Evolutionary conservation across 768 basidiomycete genomes (phyloP).

Genomic region (Auricularia auricula-judae): DNA sequence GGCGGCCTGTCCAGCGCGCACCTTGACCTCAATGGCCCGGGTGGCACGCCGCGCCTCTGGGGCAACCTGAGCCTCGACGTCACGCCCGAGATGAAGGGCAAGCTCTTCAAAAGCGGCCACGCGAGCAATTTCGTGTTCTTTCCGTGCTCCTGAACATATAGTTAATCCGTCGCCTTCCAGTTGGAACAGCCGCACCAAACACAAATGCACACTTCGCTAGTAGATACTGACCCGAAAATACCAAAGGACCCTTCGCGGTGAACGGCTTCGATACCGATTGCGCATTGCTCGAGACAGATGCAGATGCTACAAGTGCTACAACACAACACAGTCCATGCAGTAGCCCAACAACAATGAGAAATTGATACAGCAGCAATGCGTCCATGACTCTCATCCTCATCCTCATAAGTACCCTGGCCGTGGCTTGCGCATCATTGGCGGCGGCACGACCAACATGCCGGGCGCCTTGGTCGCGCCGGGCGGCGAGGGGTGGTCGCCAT

Average conservation of each 20-base stretch:
- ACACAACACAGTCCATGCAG: not conserved
- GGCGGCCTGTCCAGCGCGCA: constrained; percentile 75
- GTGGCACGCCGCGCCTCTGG: constrained; percentile 59
- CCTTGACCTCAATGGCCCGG: constrained; percentile 31
- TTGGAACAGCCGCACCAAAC: not conserved
- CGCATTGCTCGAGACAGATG: not conserved
- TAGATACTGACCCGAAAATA: not conserved
- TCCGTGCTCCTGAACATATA: constrained; percentile 44
- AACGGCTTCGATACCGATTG: not conserved
- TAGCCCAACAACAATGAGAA: not conserved
- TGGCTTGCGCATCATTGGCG: not conserved
- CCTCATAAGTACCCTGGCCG: not conserved
- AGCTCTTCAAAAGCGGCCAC: constrained; percentile 66
- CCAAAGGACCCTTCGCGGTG: not conserved
- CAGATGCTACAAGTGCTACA: not conserved
- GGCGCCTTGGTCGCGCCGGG: not conserved
- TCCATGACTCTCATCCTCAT: not conserved
- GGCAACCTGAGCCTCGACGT: constrained; percentile 69
- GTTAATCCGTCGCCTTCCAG: constrained; percentile 48
- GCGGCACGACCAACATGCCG: not conserved
- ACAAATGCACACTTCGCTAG: not conserved
- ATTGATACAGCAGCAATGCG: not conserved
- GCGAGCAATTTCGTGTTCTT: constrained; percentile 68
- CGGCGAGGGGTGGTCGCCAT: not conserved
- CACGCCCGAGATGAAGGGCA: constrained; percentile 50